These are phyloP conservation scores for Camellia granthamiana DNA, from an alignment of 148 eudicot genomes.

Conservation along the genomic window DNA sequence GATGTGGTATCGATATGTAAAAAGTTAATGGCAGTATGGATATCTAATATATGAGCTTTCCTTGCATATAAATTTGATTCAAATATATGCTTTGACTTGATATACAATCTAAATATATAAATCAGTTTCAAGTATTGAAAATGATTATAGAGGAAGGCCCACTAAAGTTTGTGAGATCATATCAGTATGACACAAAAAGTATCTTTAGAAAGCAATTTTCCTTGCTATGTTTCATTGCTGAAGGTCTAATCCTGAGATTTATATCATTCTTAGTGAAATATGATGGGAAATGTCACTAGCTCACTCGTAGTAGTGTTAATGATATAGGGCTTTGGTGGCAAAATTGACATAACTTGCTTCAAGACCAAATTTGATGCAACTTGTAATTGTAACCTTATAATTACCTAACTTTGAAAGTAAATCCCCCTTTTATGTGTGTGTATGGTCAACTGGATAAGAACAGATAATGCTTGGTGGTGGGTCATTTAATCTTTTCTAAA, in stretches of 20 bases:
- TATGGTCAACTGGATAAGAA: too few species aligned
- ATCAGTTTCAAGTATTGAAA: neutral
- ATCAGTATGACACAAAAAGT: neutral
- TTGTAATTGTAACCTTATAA: too few species aligned
- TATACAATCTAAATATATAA: neutral
- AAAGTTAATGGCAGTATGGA: neutral
- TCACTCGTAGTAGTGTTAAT: neutral
- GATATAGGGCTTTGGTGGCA: too few species aligned
- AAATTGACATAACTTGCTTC: too few species aligned
- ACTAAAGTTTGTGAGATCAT: neutral
- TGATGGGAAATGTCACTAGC: neutral
- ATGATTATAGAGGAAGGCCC: neutral
- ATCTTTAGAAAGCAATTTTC: neutral
- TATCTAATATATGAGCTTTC: neutral
- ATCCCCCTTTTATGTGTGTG: too few species aligned
- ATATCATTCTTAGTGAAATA: neutral
- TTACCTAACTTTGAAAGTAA: too few species aligned
- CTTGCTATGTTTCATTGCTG: neutral
- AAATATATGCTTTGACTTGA: neutral
- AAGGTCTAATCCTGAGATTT: neutral
- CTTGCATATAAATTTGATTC: neutral
- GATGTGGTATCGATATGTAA: too few species aligned
- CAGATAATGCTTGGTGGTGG: too few species aligned
- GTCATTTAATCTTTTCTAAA: too few species aligned
- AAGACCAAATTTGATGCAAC: too few species aligned